Percentiles rank a stretch among this genome's conserved stretches.
Conservation (phyloP, 495 filamentous ascomycete genomes). For the Haplographium delicatum region DNA sequence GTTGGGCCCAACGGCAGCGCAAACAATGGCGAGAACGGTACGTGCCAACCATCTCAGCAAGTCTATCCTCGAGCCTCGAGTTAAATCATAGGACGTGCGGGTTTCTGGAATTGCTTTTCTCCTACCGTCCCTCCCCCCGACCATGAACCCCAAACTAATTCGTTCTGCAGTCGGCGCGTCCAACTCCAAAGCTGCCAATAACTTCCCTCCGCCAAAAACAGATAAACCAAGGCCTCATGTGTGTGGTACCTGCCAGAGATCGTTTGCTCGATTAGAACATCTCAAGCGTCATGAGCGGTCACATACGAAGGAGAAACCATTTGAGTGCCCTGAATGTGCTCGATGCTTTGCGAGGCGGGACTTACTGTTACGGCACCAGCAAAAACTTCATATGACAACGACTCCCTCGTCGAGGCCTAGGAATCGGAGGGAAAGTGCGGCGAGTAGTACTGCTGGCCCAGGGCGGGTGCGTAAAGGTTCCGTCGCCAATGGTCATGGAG, state of each 20-base stretch:
- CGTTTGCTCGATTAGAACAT: slow-evolving; percentile 93
- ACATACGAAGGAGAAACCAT: slow-evolving; percentile 98
- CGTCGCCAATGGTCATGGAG: slow-evolving; percentile 55
- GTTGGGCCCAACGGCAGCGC: slow-evolving; percentile 15
- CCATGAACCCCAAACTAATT: not conserved
- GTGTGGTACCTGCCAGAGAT: slow-evolving; percentile 87
- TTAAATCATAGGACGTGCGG: not conserved
- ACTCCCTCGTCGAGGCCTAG: slow-evolving; percentile 84
- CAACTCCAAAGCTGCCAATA: slow-evolving; percentile 21
- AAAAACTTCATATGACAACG: slow-evolving; percentile 97
- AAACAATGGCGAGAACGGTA: slow-evolving; percentile 24
- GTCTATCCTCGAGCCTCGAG: not conserved
- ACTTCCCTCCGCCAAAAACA: slow-evolving; percentile 23
- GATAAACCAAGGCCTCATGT: slow-evolving; percentile 97
- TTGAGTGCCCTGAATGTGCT: slow-evolving; percentile 93
- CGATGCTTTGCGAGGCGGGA: slow-evolving; percentile 94
- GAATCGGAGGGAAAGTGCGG: slow-evolving; percentile 80
- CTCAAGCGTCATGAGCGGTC: slow-evolving; percentile 97
- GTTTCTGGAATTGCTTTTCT: slow-evolving; percentile 12
- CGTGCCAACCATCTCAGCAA: not conserved
- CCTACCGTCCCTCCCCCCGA: slow-evolving; percentile 1
- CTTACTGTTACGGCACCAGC: slow-evolving; percentile 89
- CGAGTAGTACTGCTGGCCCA: slow-evolving; percentile 61
- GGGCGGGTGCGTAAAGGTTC: slow-evolving; percentile 90
- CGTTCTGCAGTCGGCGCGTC: slow-evolving; percentile 4